phyloP scores from a whole-genome alignment of 148 eudicot species.

The Tetragonia tetragonoides region DNA sequence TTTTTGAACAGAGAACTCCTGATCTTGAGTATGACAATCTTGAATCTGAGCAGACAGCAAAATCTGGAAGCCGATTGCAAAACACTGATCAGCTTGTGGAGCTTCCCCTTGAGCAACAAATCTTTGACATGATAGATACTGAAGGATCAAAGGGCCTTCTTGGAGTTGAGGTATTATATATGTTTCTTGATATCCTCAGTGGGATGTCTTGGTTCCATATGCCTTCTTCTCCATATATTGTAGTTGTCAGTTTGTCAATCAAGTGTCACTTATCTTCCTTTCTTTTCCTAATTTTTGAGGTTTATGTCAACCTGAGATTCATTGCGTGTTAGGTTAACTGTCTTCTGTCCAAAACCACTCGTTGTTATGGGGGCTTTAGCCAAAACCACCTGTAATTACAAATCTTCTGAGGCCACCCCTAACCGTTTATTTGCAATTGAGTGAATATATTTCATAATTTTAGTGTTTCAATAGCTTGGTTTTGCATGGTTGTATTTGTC shows the following conservation, averaged over 20 bases:
- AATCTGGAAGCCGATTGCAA: slow-evolving; percentile 52
- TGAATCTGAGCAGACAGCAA: slow-evolving; percentile 44
- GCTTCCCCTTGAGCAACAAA: slow-evolving; percentile 89
- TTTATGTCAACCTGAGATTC: background rate
- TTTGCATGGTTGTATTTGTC: background rate
- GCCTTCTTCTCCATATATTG: background rate
- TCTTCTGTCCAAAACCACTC: background rate
- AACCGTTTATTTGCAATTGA: background rate
- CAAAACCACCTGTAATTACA: background rate
- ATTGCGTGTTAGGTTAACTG: background rate
- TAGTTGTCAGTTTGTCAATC: background rate
- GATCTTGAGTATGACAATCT: slow-evolving; percentile 46
- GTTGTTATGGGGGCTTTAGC: background rate
- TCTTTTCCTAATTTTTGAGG: background rate
- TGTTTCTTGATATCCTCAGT: background rate
- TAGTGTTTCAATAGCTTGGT: background rate
- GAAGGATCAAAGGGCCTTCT: slow-evolving; percentile 85
- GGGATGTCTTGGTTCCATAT: background rate
- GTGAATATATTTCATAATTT: background rate
- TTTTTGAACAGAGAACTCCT: slow-evolving; percentile 57
- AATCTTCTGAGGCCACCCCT: too few species aligned
- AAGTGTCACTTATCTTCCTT: background rate
- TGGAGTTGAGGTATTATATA: slow-evolving; percentile 56
- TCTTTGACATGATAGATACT: slow-evolving; percentile 78
- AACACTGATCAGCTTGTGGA: slow-evolving; percentile 81